These are phyloP conservation scores for Arthrobotrys sphaeroides DNA, from an alignment of 2,329 filamentous ascomycete species.

Conservation along the genomic window DNA sequence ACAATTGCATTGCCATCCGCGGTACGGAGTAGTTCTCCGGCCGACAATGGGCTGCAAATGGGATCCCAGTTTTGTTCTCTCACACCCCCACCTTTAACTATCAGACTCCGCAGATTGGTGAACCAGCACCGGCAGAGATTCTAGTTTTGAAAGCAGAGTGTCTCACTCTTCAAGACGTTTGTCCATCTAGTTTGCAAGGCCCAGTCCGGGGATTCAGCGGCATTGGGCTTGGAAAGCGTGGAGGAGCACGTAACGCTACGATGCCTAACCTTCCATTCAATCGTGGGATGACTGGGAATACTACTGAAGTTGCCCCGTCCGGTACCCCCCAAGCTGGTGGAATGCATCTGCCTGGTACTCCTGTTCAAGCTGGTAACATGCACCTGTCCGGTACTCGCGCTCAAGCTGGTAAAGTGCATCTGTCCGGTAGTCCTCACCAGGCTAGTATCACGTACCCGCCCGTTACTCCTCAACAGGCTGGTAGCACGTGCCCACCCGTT, in stretches of 20 bases:
- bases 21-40: constrained; percentile 28
- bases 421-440: too few relatives aligned
- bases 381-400: not conserved
- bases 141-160: constrained; percentile 27
- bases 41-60: not conserved
- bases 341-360: not conserved
- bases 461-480: too few relatives aligned
- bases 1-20: not conserved
- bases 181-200: not conserved
- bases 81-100: constrained; percentile 11
- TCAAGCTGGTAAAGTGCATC: too few relatives aligned
- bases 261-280: constrained; percentile 2
- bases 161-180: not conserved
- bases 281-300: not conserved
- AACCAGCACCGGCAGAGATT: not conserved
- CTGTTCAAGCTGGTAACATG: not conserved
- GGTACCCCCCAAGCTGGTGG: not conserved
- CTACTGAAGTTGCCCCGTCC: not conserved
- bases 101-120: not conserved
- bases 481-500: too few relatives aligned
- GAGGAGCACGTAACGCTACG: not conserved
- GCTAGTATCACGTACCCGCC: too few relatives aligned
- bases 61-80: constrained; percentile 8
- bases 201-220: not conserved
- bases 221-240: not conserved